Percentiles rank a stretch among this genome's conserved stretches.
phyloP scores from a whole-genome alignment of 176 grass and related monocot genomes.

The Saccharum spontaneum region DNA sequence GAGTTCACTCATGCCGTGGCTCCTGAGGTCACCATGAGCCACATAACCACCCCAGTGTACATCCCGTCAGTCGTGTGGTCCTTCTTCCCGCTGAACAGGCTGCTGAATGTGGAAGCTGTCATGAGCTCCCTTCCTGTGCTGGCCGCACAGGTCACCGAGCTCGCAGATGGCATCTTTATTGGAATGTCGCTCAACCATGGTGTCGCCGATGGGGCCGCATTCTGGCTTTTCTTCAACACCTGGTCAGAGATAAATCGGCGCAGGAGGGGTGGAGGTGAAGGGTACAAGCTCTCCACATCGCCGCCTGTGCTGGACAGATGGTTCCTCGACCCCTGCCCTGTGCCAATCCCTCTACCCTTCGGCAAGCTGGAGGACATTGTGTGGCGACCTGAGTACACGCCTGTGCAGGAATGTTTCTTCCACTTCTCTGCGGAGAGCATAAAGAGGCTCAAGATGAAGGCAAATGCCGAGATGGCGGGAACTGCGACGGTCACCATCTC shows the following conservation, averaged over 20 bases:
- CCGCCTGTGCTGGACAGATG: conserved; percentile 19
- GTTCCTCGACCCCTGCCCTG: conserved; percentile 27
- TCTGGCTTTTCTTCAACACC: conserved; percentile 30
- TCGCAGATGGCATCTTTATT: conserved; percentile 19
- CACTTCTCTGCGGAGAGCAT: conserved; percentile 33
- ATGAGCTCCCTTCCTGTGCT: background rate
- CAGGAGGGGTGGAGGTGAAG: no score
- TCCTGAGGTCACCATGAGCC: background rate
- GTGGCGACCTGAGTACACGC: background rate
- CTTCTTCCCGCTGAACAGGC: background rate
- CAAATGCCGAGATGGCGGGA: conserved; percentile 39
- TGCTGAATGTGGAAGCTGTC: background rate
- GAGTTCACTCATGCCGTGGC: conserved; percentile 47
- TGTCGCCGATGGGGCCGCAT: background rate
- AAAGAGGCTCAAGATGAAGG: conserved; percentile 27
- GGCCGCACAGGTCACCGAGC: conserved; percentile 19
- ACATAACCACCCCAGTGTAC: background rate
- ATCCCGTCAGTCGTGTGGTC: background rate
- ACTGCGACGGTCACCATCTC: conserved; percentile 26
- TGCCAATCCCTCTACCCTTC: conserved; percentile 26
- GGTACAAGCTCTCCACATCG: background rate
- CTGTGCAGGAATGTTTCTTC: conserved; percentile 38
- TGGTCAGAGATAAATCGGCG: conserved; percentile 32
- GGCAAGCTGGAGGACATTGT: background rate
- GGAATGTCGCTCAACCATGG: conserved; percentile 21